Conservation (phyloP, 192 early-diverging fungal genomes). For the Phycomyces blakesleeanus region DNA sequence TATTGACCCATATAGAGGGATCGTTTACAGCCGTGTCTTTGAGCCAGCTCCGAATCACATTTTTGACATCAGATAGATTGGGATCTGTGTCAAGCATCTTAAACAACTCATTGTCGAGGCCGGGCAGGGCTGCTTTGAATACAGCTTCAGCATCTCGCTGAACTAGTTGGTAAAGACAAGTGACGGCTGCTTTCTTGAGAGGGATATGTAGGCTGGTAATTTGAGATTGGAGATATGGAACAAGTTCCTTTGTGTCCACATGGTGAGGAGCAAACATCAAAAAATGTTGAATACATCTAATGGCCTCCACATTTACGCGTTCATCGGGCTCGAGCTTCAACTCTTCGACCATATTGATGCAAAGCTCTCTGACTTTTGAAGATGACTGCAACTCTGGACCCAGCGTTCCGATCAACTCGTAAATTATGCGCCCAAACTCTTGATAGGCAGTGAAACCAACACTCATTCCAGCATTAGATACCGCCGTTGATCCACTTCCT, state of each 20-base stretch:
- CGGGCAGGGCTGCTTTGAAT: constrained; percentile 54
- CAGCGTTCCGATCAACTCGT: constrained; percentile 82
- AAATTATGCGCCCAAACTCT: constrained; percentile 84
- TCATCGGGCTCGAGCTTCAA: constrained; percentile 73
- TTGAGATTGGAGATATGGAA: constrained; percentile 75
- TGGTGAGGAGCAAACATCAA: constrained; percentile 84
- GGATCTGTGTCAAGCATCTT: constrained; percentile 75
- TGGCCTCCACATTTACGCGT: constrained; percentile 76
- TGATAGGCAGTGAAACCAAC: constrained; percentile 58
- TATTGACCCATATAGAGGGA: constrained; percentile 80
- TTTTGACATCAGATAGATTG: constrained; percentile 50
- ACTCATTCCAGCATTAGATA: constrained; percentile 55
- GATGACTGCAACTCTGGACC: constrained; percentile 88
- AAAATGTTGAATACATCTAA: constrained; percentile 83
- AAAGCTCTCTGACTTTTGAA: constrained; percentile 69
- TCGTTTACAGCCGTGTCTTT: constrained; percentile 57
- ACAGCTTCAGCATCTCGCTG: constrained; percentile 72
- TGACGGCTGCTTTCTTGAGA: constrained; percentile 72
- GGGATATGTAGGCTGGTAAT: constrained; percentile 55
- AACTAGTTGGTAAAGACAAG: constrained; percentile 82
- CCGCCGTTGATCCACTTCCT: constrained; percentile 58
- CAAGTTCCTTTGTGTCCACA: constrained; percentile 60
- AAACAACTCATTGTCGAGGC: constrained; percentile 79
- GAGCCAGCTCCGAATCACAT: constrained; percentile 57
- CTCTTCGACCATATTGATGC: constrained; percentile 74